Base-by-base conservation (phyloP, 306 rosid genomes). In the Citrullus colocynthis region DNA sequence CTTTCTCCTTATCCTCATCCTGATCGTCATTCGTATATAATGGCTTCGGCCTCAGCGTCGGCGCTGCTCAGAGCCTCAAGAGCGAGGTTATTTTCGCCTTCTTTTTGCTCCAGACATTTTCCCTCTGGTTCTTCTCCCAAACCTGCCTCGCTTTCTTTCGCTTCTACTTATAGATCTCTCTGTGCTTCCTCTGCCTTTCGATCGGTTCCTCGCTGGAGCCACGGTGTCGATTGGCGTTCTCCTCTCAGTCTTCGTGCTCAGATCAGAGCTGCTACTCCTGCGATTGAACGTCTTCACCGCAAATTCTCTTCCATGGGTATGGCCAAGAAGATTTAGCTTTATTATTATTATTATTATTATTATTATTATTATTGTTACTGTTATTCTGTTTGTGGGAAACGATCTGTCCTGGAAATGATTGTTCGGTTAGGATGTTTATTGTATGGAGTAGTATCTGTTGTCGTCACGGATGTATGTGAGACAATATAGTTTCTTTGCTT, bases 231-330 rank as follows among this genome's bases (percentile, higher is more conserved):
- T n/a, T 91, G 96, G 97, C 82, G 90, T 69, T 85, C 93, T 44
- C 88, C 93, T 0, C 60, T 77, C 83, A 80, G 87, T 67, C 88
- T 89, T 45, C 93, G 96, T 60, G 83, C 93, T 61, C 97, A 93
- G 96, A 89, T 93, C 97, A 89, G 96, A 81, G 87, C 96, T 28
- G 74, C 79, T 6, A 86, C 97, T 83, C 98, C 98, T 3, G 84
- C 87, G 49, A 83, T 93, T 60, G 92, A 89, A 79, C 97, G 80
- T 10, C 85, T 89, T 48, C 92, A 91, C 51, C 93, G 98, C 78
- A 89, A 83, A 81, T 84, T 91, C 85, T 89, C 98, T 75, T 82
- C 98, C 57, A 84, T 87, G 83, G 98, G 98, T 93, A 57, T 79
- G 6, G 2, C 91, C 88, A 30, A 3, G 0, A 34, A 51, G 83